Conservation (phyloP, 441 rosid species). For the Brassica balearica region DNA sequence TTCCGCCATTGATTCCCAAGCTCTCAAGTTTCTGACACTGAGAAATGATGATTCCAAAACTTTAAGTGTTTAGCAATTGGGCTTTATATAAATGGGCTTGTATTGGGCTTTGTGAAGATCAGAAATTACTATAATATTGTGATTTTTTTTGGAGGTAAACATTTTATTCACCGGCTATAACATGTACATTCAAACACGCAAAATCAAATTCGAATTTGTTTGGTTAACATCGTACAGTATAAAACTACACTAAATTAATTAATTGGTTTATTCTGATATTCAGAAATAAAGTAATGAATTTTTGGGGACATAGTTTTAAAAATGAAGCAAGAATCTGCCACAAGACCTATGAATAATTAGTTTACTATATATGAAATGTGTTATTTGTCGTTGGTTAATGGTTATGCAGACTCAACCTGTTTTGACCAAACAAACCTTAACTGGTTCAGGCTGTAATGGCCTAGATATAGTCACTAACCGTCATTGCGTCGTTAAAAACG, state of each 20-base stretch:
- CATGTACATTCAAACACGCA: background rate
- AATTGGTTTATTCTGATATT: background rate
- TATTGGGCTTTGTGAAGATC: too few relatives aligned
- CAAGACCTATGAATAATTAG: background rate
- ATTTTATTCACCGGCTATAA: too few relatives aligned
- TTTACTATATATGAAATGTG: background rate
- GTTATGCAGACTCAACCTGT: background rate
- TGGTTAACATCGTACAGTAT: background rate
- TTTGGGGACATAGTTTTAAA: background rate
- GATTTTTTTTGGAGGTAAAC: too few relatives aligned
- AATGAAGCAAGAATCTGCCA: constrained; percentile 2
- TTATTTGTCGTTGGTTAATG: background rate
- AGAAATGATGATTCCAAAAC: too few relatives aligned
- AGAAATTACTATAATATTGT: too few relatives aligned
- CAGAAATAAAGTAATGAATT: background rate
- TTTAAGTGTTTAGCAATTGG: too few relatives aligned
- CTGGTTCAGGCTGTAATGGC: background rate
- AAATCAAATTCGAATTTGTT: background rate
- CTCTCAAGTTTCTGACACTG: background rate
- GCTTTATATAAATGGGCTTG: too few relatives aligned
- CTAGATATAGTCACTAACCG: background rate
- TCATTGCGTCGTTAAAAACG: background rate
- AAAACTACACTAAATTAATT: background rate
- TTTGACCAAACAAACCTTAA: background rate
- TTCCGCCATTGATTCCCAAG: constrained; percentile 47